Conservation (phyloP, 1,284 basidiomycete species). For the Tilletia caries region DNA sequence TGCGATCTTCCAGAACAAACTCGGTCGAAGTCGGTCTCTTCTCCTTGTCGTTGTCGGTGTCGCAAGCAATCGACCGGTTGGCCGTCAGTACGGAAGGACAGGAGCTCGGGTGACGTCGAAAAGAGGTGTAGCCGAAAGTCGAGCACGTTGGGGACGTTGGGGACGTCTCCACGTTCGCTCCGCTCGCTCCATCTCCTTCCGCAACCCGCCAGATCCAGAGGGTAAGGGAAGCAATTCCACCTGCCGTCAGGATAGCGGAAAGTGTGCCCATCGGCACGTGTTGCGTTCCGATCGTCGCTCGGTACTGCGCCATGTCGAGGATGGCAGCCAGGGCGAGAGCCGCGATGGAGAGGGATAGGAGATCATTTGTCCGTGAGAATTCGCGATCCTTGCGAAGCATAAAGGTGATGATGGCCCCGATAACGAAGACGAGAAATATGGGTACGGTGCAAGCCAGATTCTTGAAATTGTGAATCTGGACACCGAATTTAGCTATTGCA, state of each 20-base stretch:
- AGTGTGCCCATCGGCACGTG: neutral
- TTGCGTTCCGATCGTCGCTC: neutral
- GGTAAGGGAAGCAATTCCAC: neutral
- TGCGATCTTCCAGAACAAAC: neutral
- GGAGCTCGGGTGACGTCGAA: neutral
- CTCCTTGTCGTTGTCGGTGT: neutral
- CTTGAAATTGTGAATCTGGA: neutral
- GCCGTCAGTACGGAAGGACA: too few species aligned
- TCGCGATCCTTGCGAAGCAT: neutral
- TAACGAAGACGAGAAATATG: neutral
- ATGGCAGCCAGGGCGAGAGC: neutral
- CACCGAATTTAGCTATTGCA: neutral
- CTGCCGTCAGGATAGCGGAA: neutral
- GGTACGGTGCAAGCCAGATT: neutral
- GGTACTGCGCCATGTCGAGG: neutral
- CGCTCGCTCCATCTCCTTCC: neutral
- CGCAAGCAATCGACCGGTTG: too few species aligned
- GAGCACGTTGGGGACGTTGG: neutral
- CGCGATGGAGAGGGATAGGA: neutral
- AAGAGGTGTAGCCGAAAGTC: neutral
- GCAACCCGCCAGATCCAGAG: neutral
- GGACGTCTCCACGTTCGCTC: neutral
- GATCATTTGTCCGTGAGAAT: neutral
- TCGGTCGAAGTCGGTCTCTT: neutral
- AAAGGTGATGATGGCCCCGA: neutral